Evolutionary conservation across 805 yeast genomes (phyloP).

Genomic region (Priceomyces medius): DNA sequence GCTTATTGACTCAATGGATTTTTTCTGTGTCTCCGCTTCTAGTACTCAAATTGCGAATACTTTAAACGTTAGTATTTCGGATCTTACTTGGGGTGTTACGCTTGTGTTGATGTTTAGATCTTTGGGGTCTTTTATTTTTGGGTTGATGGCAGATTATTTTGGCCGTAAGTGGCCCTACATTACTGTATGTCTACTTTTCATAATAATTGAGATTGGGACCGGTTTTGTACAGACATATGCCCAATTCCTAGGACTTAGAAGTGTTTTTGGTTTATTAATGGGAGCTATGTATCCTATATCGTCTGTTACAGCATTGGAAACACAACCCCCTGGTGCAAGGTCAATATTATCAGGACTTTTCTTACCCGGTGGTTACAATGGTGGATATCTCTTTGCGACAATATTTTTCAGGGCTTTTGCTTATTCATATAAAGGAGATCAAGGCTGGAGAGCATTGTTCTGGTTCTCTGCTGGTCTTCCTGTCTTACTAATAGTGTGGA

Average conservation of each 20-base stretch:
- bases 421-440: constrained; percentile 45
- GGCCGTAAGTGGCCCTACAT: constrained; percentile 63
- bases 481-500: constrained; percentile 33
- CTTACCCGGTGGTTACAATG: constrained; percentile 72
- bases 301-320: constrained; percentile 55
- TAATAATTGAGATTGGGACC: constrained; percentile 60
- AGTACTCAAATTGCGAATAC: constrained; percentile 46
- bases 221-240: constrained; percentile 57
- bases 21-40: constrained; percentile 57
- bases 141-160: constrained; percentile 55
- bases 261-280: constrained; percentile 57
- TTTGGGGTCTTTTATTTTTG: constrained; percentile 62
- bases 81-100: constrained; percentile 65
- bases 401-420: constrained; percentile 63
- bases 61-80: constrained; percentile 45
- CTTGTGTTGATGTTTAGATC: constrained; percentile 67
- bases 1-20: constrained; percentile 68
- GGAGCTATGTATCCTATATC: constrained; percentile 59
- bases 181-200: constrained; percentile 44
- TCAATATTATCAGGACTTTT: constrained; percentile 66
- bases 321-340: constrained; percentile 50
- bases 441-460: constrained; percentile 63
- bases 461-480: constrained; percentile 65
- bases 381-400: constrained; percentile 65
- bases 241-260: constrained; percentile 61